phyloP scores from a whole-genome alignment of 2,329 filamentous ascomycete genomes.

The Helotiales sp. region DNA sequence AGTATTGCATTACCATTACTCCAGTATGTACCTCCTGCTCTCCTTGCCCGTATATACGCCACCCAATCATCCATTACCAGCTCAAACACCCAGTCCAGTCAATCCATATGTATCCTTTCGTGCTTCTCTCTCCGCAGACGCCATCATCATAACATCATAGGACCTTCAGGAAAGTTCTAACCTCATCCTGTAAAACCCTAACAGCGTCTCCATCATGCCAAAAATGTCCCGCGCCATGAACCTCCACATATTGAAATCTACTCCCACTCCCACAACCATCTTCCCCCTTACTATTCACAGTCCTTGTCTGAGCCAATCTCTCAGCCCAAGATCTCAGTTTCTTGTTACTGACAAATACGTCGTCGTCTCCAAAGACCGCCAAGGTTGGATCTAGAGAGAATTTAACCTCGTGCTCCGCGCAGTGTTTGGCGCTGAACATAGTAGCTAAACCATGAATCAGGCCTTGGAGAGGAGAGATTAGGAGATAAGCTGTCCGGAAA shows the following conservation, averaged over 20 bases:
- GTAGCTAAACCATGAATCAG: constrained; percentile 62
- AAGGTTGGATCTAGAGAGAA: constrained; percentile 61
- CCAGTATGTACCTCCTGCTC: no score
- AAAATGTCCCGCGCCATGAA: constrained; percentile 53
- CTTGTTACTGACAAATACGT: constrained; percentile 68
- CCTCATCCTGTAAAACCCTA: constrained; percentile 22
- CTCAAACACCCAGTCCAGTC: no score
- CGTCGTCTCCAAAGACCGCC: constrained; percentile 72
- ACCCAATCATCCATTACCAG: no score
- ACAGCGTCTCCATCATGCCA: constrained; percentile 40
- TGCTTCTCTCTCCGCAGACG: no score
- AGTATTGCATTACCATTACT: no score
- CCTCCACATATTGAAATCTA: constrained; percentile 42
- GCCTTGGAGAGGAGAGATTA: constrained; percentile 68
- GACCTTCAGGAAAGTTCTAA: constrained; percentile 22
- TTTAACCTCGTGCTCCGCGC: constrained; percentile 47
- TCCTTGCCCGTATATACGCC: no score
- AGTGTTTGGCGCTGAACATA: constrained; percentile 38
- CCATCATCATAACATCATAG: constrained; percentile 4
- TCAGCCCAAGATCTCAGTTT: constrained; percentile 68
- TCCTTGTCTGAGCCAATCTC: constrained; percentile 42
- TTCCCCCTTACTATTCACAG: constrained; percentile 9
- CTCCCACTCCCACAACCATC: no score
- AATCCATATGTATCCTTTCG: no score
- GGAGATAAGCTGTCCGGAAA: constrained; percentile 54